These are phyloP conservation scores for Wickerhamiella sergipiensis DNA, from an alignment of 805 yeast genomes.

Conservation along the genomic window DNA sequence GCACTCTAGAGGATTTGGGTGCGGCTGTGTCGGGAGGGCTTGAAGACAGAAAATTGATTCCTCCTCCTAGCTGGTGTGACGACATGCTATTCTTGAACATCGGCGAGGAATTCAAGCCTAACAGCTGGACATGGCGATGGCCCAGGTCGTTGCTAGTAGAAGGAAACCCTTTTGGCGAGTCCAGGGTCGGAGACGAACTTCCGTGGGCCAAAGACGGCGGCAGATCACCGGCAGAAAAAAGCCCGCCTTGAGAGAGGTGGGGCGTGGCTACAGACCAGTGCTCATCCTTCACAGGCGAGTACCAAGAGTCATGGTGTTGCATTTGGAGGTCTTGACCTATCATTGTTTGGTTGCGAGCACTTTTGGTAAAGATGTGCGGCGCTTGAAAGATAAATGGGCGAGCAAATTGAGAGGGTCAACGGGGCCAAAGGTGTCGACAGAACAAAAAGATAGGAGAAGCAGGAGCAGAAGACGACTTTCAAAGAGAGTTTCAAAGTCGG, in stretches of 20 bases:
- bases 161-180: conserved; percentile 7
- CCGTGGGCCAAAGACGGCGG: conserved; percentile 12
- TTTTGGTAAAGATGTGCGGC: background rate
- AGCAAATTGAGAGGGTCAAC: background rate
- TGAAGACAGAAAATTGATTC: background rate
- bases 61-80: background rate
- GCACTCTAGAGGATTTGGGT: background rate
- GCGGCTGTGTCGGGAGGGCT: background rate
- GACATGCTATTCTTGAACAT: background rate
- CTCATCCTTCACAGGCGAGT: background rate
- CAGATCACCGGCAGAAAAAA: background rate
- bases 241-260: background rate
- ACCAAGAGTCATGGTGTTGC: background rate
- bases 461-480: background rate
- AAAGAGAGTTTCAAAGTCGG: background rate
- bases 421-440: background rate
- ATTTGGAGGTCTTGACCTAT: background rate
- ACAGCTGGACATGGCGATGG: background rate
- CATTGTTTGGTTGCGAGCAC: background rate
- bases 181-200: conserved; percentile 12
- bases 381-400: background rate
- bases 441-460: background rate
- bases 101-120: background rate
- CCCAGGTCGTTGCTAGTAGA: background rate
- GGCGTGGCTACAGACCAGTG: background rate